Percentiles rank a stretch among this genome's conserved stretches.
phyloP scores from a whole-genome alignment of 202 grass and related monocot genomes.

The Alloteropsis angusta region DNA sequence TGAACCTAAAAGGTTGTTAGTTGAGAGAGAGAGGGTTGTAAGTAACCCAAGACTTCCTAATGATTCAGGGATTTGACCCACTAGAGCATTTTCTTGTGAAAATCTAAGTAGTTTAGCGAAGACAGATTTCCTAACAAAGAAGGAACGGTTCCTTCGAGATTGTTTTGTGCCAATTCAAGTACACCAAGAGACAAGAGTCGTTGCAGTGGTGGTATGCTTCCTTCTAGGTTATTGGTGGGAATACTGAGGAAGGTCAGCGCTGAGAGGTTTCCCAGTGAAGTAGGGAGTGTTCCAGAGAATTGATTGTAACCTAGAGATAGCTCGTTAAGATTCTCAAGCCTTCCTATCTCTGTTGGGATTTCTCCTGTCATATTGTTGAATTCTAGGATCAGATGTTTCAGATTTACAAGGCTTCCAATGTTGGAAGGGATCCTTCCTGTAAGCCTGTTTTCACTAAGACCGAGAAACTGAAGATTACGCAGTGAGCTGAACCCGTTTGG shows the following conservation, averaged over 20 bases:
- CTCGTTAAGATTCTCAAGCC: not conserved
- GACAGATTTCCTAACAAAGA: conserved; percentile 29
- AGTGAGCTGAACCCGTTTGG: too few relatives aligned
- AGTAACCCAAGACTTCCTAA: conserved; percentile 22
- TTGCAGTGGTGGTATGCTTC: conserved; percentile 27
- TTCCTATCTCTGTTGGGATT: conserved; percentile 25
- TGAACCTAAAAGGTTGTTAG: not conserved
- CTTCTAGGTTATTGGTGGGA: not conserved
- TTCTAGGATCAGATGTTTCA: too few relatives aligned
- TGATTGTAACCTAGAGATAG: conserved; percentile 24
- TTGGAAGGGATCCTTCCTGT: too few relatives aligned
- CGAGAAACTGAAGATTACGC: too few relatives aligned
- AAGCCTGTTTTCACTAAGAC: too few relatives aligned
- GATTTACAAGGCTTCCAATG: too few relatives aligned
- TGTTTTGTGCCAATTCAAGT: not conserved
- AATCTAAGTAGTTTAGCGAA: not conserved
- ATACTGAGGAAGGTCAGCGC: not conserved
- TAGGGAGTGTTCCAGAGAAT: conserved; percentile 24
- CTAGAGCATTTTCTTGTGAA: conserved; percentile 12
- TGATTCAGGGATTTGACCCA: conserved; percentile 18
- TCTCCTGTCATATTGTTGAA: conserved; percentile 31
- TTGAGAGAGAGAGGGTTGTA: not conserved
- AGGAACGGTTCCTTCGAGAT: conserved; percentile 23
- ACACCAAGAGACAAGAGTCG: not conserved
- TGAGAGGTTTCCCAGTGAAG: conserved; percentile 29